phyloP scores from a whole-genome alignment of 179 eudicot genomes.

The Silene noctiflora region DNA sequence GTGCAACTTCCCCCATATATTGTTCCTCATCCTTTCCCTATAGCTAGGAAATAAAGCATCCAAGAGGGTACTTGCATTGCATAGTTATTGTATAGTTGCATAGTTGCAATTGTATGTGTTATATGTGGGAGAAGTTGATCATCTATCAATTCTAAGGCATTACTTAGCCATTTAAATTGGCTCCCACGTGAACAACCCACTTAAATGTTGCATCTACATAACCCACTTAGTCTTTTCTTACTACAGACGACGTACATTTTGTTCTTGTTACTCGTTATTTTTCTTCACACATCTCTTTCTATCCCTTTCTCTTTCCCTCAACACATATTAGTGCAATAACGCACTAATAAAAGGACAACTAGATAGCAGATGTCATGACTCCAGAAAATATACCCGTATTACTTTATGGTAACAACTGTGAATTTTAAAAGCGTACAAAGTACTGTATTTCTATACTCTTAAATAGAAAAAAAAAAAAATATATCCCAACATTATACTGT shows the following conservation, averaged over 20 bases:
- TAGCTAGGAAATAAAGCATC: constrained; percentile 9
- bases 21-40: background rate
- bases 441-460: too few species aligned
- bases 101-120: background rate
- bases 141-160: constrained; percentile 11
- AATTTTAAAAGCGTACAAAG: too few species aligned
- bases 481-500: too few species aligned
- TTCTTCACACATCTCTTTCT: background rate
- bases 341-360: too few species aligned
- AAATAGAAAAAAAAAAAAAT: too few species aligned
- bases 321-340: background rate
- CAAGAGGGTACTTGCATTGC: constrained; percentile 13
- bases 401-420: too few species aligned
- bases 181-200: constrained; percentile 22
- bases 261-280: too few species aligned
- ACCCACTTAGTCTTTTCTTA: constrained; percentile 31
- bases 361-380: too few species aligned
- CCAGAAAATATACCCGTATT: too few species aligned
- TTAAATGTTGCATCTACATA: background rate
- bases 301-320: background rate
- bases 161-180: constrained; percentile 7
- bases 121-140: background rate
- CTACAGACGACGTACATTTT: background rate
- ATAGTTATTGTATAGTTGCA: constrained; percentile 1
- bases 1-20: background rate